These are phyloP conservation scores for Penicillium brevicompactum DNA, from an alignment of 2,329 filamentous ascomycete species.

Conservation along the genomic window DNA sequence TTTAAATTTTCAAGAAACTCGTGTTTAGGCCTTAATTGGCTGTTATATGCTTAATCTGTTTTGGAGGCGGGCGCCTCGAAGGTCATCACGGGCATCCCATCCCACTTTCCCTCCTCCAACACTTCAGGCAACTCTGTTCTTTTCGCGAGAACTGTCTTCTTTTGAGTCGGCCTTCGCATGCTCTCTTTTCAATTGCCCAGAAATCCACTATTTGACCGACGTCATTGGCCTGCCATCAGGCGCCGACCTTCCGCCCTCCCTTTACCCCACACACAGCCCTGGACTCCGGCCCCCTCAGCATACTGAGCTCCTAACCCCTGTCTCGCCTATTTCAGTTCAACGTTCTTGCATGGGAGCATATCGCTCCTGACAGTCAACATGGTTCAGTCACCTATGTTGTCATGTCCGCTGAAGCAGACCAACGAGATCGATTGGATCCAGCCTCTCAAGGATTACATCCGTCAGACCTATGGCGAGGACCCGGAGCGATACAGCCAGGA, in stretches of 20 bases:
- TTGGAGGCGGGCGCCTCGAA: constrained; percentile 17
- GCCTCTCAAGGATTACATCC: constrained; percentile 90
- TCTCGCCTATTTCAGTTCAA: constrained; percentile 2
- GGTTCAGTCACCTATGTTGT: constrained; percentile 93
- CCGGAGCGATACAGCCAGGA: constrained; percentile 95
- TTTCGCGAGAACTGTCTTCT: constrained; percentile 2
- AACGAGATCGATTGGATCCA: constrained; percentile 98
- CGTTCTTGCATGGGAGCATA: constrained; percentile 37
- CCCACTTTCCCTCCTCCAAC: constrained; percentile 19
- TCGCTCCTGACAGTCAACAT: constrained; percentile 51
- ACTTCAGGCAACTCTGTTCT: constrained; percentile 10
- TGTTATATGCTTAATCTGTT: not conserved
- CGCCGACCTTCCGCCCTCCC: constrained; percentile 19
- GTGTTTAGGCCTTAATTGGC: not conserved
- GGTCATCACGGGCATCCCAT: constrained; percentile 23
- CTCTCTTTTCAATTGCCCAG: not conserved
- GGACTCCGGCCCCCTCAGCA: constrained; percentile 22
- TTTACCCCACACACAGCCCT: constrained; percentile 26
- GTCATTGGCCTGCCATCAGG: constrained; percentile 24
- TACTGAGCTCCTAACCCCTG: constrained; percentile 15
- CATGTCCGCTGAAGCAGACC: constrained; percentile 85
- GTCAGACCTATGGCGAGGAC: constrained; percentile 92
- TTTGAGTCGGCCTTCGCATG: not conserved
- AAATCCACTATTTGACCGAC: constrained; percentile 9
- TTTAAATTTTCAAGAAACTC: no score